Conservation (phyloP, 2,329 filamentous ascomycete genomes). For the Nigrospora sphaerica region DNA sequence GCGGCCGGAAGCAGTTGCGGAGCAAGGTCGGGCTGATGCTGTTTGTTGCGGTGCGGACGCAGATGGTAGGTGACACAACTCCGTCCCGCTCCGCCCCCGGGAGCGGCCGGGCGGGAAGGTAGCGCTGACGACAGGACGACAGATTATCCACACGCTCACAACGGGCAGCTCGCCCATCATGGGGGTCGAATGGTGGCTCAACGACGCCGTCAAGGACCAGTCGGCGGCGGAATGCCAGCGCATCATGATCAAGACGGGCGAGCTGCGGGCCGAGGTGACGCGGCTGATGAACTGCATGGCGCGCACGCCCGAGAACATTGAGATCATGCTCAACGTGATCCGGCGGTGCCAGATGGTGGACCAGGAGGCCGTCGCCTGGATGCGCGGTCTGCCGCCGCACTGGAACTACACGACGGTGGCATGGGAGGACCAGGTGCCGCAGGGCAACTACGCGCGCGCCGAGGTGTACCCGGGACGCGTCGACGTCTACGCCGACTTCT, state of each 20-base stretch:
- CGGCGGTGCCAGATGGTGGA: constrained; percentile 45
- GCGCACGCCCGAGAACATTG: constrained; percentile 41
- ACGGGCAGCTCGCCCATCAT: constrained; percentile 44
- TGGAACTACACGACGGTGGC: constrained; percentile 46
- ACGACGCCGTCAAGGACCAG: constrained; percentile 41
- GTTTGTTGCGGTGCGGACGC: constrained; percentile 52
- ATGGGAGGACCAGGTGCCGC: constrained; percentile 48
- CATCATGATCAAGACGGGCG: constrained; percentile 45
- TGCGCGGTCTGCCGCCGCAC: constrained; percentile 37
- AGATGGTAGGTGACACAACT: constrained; percentile 39
- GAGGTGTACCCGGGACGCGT: constrained; percentile 55
- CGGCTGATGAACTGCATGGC: constrained; percentile 36
- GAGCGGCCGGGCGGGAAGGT: too few relatives aligned
- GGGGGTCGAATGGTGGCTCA: constrained; percentile 54
- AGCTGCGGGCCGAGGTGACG: constrained; percentile 48
- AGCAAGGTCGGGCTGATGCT: constrained; percentile 47
- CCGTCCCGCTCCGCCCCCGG: too few relatives aligned
- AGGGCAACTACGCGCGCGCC: constrained; percentile 42
- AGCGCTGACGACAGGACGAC: background rate
- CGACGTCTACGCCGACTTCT: constrained; percentile 52
- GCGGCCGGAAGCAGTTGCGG: constrained; percentile 46
- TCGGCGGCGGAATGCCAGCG: constrained; percentile 40
- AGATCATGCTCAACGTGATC: constrained; percentile 44
- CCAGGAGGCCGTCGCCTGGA: constrained; percentile 44
- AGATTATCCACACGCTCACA: constrained; percentile 52